Evolutionary conservation across 305 asterid genomes (phyloP).

Genomic region (Withania somnifera): DNA sequence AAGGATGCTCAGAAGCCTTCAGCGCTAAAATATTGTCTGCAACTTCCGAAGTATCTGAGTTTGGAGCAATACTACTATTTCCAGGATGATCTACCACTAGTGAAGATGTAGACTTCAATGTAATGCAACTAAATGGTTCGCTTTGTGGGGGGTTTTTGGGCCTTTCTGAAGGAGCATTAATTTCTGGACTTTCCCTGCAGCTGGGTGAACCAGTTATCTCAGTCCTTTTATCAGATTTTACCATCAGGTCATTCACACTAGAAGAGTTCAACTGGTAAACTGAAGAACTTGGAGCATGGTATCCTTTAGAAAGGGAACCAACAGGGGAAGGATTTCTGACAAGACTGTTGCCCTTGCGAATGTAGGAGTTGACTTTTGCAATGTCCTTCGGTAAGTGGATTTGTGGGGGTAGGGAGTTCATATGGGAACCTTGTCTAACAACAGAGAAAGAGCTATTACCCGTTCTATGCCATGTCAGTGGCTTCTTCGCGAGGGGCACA

Average conservation of each 20-base stretch:
- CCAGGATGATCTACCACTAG: conserved; percentile 20
- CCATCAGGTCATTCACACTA: conserved; percentile 17
- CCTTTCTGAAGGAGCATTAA: conserved; percentile 25
- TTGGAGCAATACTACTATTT: conserved; percentile 15
- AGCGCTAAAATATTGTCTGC: not conserved
- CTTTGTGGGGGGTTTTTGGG: conserved; percentile 21
- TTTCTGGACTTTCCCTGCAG: conserved; percentile 17
- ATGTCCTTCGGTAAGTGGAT: conserved; percentile 22
- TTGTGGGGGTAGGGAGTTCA: conserved; percentile 27
- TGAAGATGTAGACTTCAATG: conserved; percentile 12
- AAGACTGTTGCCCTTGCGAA: conserved; percentile 81
- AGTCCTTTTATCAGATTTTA: conserved; percentile 22
- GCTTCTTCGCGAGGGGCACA: conserved; percentile 23
- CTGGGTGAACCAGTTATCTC: conserved; percentile 21
- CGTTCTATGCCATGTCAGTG: conserved; percentile 84
- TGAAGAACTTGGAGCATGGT: conserved; percentile 28
- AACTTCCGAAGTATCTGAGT: conserved; percentile 19
- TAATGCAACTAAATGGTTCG: conserved; percentile 20
- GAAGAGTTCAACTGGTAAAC: conserved; percentile 23
- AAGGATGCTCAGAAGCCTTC: conserved; percentile 18
- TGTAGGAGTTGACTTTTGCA: conserved; percentile 34
- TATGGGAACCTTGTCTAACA: conserved; percentile 24
- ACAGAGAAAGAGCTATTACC: conserved; percentile 25
- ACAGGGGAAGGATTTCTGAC: conserved; percentile 52
- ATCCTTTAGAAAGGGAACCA: conserved; percentile 25